Evolutionary conservation across 345 rosid species (phyloP).

Genomic region (Eucalyptus dawsonii): DNA sequence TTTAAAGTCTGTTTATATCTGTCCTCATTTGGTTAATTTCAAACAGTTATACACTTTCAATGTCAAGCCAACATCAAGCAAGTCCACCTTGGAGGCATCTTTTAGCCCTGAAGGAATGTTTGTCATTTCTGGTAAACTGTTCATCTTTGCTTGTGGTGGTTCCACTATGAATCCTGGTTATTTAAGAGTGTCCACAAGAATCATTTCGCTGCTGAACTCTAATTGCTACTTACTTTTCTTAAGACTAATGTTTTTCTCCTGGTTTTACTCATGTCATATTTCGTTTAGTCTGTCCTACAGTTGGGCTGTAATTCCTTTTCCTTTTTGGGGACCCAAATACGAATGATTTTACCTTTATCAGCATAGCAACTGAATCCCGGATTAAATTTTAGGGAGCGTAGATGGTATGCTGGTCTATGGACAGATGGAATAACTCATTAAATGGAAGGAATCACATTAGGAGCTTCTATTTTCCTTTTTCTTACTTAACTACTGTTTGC

Average conservation of each 20-base stretch:
- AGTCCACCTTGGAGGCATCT: slow-evolving; percentile 86
- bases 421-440: not conserved
- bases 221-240: not conserved
- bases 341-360: not conserved
- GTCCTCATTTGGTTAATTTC: not conserved
- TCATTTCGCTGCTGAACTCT: not conserved
- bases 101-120: slow-evolving; percentile 96
- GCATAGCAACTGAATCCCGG: not conserved
- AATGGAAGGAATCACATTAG: not conserved
- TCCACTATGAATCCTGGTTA: not conserved
- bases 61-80: slow-evolving; percentile 73
- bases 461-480: not conserved
- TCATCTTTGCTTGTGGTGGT: not conserved
- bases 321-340: not conserved
- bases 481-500: not conserved
- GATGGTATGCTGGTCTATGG: not conserved
- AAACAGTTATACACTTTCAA: slow-evolving; percentile 64
- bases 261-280: not conserved
- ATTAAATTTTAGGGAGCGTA: not conserved
- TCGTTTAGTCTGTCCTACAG: not conserved
- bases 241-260: not conserved
- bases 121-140: slow-evolving; percentile 64
- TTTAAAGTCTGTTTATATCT: not conserved
- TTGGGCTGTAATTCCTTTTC: not conserved
- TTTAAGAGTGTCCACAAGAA: not conserved